Evolutionary conservation across 176 grass and related monocot genomes (phyloP), one percentile per base, ranked within the genome.

Genomic region (Pharus latifolius): DNA sequence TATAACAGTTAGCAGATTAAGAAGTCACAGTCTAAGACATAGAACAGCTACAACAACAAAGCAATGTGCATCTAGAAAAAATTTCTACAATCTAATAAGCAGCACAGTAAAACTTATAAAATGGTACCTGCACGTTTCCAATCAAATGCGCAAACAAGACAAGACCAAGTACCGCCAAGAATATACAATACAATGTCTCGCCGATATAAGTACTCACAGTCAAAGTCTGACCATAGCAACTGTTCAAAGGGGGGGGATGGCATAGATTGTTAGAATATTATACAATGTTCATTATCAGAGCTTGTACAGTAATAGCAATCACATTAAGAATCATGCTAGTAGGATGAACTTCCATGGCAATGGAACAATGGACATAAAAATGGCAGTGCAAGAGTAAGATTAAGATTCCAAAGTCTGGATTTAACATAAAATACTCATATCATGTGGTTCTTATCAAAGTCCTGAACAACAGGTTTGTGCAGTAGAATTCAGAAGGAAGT

Each of bases 131-230:
- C 53, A 99, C 91, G 45, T 99, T 99, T 86, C 95, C 95, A 61
- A 99, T 94, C 84, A 99, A 91, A 88, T 86, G 90, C 15, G 95
- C 95, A 77, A 99, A 91, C 72, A 99, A 87, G 71, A 99, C 73
- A 6, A 98, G 87, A 48, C 95, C 95, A 40, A 93, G 71, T 67
- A 99, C 82, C 1, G 95, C 87, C 75, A 99, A 79, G 40, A 99
- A 82, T 88, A 99, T 99, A 51, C 81, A 91, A 55, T 90, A 99
- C 33, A 99, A 42, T 23, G 90, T 99, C 77, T 99, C 95, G 14
- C 95, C 95, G 33, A 99, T 83, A 73, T 90, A 94, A 46, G 95
- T 94, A 55, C 95, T 99, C 82, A 90, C 91, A 49, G 5, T 16
- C 78, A 99, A 70, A 38, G 87, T 99, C 75, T 99, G 95, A 10